Base-by-base conservation (phyloP, 352 stramenopile genomes). In the Globisporangium cystogenes region DNA sequence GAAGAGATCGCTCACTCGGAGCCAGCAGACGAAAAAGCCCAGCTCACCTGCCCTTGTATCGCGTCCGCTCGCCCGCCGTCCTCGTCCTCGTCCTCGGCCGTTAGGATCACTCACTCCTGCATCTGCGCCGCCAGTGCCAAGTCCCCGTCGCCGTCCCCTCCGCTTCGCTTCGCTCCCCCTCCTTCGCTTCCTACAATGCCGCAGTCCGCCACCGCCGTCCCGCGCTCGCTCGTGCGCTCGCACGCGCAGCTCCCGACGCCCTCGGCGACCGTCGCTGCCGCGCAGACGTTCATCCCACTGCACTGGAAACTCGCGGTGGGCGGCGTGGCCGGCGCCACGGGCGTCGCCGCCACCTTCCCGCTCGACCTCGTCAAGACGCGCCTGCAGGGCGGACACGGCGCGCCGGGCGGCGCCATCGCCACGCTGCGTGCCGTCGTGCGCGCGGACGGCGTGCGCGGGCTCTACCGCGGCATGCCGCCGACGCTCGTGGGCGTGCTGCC, bases 341-440 rank as follows among this genome's bases (percentile, higher is more conserved):
- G 87, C 44, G 85, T 90, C 52, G 70, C 75, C 36, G 59, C 81
- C 11, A 93, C 95, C 12, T 97, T 96, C 72, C 90, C 90, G 41
- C 85, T 97, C 53, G 91, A 98, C 72, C 84, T 97, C 48, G 77
- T 97, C 60, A 98, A 98, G 74, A 98, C 91, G 15, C 77, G 94
- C 23, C 67, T 98, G 60, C 91, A 97, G 67, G 91, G 77, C 43
- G 73, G 84, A 3, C 36, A 41, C 36, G 53, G 82, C 69, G 36
- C 62, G 65, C 35, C 63, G 62, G 2, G 82, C 83, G 1, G 79
- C 86, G 37, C 33, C 86, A 26, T 75, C 87, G 21, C 36, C 36
- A 86, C 70, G 60, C 85, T 91, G 58, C 66, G 67, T 35, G 76
- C 83, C 46, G 90, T 95, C 35, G 33, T 93, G 18, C 74, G 64